These are phyloP conservation scores for Trichoderma hamatum DNA, from an alignment of 2,329 filamentous ascomycete species.

Conservation along the genomic window DNA sequence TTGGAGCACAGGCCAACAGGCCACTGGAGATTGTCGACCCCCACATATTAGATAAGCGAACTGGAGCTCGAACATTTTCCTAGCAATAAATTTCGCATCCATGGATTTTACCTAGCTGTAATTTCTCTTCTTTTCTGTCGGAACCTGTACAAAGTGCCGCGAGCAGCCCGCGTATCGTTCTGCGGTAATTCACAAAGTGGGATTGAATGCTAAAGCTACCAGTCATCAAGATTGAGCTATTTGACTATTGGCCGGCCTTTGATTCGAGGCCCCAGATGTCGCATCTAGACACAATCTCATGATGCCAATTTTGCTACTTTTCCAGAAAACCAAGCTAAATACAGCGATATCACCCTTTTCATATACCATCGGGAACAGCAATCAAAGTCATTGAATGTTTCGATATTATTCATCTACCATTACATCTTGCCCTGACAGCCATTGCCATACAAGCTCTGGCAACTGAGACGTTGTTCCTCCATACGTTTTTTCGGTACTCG, in stretches of 20 bases:
- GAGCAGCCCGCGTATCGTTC: neutral
- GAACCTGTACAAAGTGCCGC: neutral
- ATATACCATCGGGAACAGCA: neutral
- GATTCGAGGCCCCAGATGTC: neutral
- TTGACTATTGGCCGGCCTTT: neutral
- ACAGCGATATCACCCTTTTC: neutral
- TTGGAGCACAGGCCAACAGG: neutral
- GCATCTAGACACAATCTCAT: neutral
- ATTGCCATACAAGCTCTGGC: constrained; percentile 53
- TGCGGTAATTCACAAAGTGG: neutral
- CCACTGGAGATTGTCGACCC: neutral
- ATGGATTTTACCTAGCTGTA: neutral
- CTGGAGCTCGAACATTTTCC: neutral
- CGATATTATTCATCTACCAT: constrained; percentile 23
- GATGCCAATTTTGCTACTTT: neutral
- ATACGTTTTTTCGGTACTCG: constrained; percentile 79
- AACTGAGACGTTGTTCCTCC: constrained; percentile 63
- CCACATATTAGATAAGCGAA: constrained; percentile 14
- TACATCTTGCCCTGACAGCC: constrained; percentile 59
- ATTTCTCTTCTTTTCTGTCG: neutral
- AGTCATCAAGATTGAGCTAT: neutral
- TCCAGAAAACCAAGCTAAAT: neutral
- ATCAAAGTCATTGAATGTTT: neutral
- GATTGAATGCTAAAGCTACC: neutral
- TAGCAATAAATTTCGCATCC: constrained; percentile 10